These are phyloP conservation scores for Polyporus tsugae DNA, from an alignment of 1,284 basidiomycete species.

Conservation along the genomic window DNA sequence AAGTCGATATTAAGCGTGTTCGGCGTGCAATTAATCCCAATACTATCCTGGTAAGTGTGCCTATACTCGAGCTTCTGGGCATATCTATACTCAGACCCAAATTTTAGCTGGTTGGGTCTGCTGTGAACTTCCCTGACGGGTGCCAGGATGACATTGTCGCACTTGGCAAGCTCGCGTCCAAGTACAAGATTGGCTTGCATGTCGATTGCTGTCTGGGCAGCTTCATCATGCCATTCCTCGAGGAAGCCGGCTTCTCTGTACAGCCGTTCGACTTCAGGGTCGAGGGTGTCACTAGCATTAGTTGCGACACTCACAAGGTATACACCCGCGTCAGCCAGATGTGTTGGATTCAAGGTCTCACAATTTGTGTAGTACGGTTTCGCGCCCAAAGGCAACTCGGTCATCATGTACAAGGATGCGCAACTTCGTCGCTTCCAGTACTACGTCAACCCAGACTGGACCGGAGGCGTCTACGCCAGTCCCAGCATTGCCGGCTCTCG, in stretches of 20 bases:
- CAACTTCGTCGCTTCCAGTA: slow-evolving; percentile 85
- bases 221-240: slow-evolving; percentile 92
- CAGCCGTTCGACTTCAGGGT: slow-evolving; percentile 87
- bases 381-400: slow-evolving; percentile 92
- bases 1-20: slow-evolving; percentile 82
- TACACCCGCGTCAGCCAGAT: slow-evolving; percentile 4
- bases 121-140: slow-evolving; percentile 93
- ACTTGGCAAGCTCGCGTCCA: slow-evolving; percentile 80
- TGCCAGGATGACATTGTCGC: slow-evolving; percentile 89
- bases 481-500: slow-evolving; percentile 90
- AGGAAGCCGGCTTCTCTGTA: slow-evolving; percentile 55
- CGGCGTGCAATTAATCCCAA: slow-evolving; percentile 86
- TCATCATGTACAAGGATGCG: slow-evolving; percentile 89
- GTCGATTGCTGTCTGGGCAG: slow-evolving; percentile 95
- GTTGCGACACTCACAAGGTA: slow-evolving; percentile 93
- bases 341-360: neutral
- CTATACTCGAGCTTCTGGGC: neutral
- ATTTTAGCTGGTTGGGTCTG: slow-evolving; percentile 84
- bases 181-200: slow-evolving; percentile 86
- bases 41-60: slow-evolving; percentile 73
- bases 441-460: slow-evolving; percentile 84
- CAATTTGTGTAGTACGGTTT: slow-evolving; percentile 71
- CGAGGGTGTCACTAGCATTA: slow-evolving; percentile 88
- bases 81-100: neutral
- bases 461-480: slow-evolving; percentile 83